Evolutionary conservation across 2,329 filamentous ascomycete species (phyloP), one percentile per base, ranked within the genome.

Genomic region (Phyllosticta capitalensis): DNA sequence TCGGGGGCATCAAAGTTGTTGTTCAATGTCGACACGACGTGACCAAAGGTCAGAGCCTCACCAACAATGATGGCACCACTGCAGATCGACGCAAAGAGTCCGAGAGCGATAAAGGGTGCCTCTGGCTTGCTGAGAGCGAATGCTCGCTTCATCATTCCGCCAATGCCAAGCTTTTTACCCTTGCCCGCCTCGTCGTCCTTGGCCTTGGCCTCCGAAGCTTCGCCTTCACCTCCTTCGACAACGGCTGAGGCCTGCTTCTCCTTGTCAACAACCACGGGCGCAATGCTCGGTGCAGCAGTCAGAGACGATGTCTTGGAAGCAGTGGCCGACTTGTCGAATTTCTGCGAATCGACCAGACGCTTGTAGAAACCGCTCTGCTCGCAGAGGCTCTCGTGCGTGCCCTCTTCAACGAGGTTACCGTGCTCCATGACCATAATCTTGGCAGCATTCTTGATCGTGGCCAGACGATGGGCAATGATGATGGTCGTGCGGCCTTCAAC

Each of bases 21-120:
- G 66, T 80, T 85, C 24, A 83, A 67, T 2, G 76, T 72, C 28
- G 75, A 68, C 52, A 83, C 75, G 2, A 80, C 75, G 62, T 80
- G 74, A 19, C 80, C 80, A 62, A 82, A 83, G 28, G 81, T 79
- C 24, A 85, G 72, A 24, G 82, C 82, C 62, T 85, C 79, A 17
- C 84, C 84, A 24, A 87, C 79, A 48, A 86, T 76, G 33, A 81
- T 72, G 3, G 71, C 74, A 21, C 76, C 79, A 19, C 76, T 79
- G 33, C 77, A 63, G 14, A 78, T 69, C 0, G 78, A 79, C 6
- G 75, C 74, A 49, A 72, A 50, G 3, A 80, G 66, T 5, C 77
- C 78, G 5, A 78, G 51, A 3, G 64, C 58, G 21, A 78, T 72
- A 51, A 78, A 71, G 9, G 69, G 65, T 2, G 67, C 61, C 55